Evolutionary conservation across 495 filamentous ascomycete genomes (phyloP).

Genomic region (Rhypophila decipiens): DNA sequence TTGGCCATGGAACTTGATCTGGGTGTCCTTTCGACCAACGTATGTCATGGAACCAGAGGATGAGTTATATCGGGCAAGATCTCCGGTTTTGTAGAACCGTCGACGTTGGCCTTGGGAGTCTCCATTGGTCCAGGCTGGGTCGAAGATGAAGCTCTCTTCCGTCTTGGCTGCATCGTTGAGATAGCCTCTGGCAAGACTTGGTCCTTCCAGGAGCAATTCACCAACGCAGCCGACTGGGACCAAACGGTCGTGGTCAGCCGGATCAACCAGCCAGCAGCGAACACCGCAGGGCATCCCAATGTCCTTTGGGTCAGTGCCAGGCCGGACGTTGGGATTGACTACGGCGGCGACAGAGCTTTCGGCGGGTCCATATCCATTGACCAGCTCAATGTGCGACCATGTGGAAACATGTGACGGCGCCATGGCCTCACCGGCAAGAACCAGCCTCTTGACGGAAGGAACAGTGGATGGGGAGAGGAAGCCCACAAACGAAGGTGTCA

Average conservation of each 20-base stretch:
- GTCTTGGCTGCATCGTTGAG: conserved; percentile 51
- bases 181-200: conserved; percentile 50
- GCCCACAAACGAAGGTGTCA: conserved; percentile 42
- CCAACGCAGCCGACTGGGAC: conserved; percentile 65
- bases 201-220: conserved; percentile 72
- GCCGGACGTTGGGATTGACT: conserved; percentile 11
- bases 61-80: conserved; percentile 50
- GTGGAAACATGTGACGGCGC: conserved; percentile 4
- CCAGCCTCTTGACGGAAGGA: conserved; percentile 33
- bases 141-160: background rate
- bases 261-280: conserved; percentile 50
- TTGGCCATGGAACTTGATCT: conserved; percentile 36
- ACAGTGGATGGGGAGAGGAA: conserved; percentile 35
- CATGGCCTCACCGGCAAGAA: conserved; percentile 35
- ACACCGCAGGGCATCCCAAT: conserved; percentile 12
- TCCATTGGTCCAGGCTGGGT: conserved; percentile 4
- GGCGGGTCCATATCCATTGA: conserved; percentile 29
- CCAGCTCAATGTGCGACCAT: conserved; percentile 19
- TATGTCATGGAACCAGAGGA: conserved; percentile 43
- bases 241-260: conserved; percentile 48
- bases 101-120: conserved; percentile 3
- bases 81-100: conserved; percentile 54
- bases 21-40: conserved; percentile 31
- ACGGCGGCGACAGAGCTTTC: conserved; percentile 22
- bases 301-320: conserved; percentile 13